phyloP scores from a whole-genome alignment of 2,329 filamentous ascomycete genomes.

The Fusarium secorum region DNA sequence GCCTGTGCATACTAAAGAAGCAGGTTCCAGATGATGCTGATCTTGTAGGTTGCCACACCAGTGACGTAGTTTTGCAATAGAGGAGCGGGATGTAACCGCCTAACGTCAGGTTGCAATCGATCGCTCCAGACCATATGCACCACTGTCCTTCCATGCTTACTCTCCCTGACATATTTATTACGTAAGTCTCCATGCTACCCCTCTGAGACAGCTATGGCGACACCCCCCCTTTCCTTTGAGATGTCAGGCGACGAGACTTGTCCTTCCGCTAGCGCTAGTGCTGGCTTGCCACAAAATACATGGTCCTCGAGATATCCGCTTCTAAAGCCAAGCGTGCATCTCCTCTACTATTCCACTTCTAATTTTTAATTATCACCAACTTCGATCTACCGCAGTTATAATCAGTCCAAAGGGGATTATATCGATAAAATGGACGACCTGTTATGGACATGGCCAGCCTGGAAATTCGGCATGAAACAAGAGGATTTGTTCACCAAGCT shows the following conservation, averaged over 20 bases:
- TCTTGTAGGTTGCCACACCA: too few relatives aligned
- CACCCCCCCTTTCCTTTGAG: background rate
- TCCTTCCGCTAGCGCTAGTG: background rate
- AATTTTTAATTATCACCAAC: background rate
- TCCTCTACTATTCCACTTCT: background rate
- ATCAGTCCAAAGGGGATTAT: background rate
- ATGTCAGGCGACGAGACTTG: background rate
- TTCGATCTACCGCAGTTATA: background rate
- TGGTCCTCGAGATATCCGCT: background rate
- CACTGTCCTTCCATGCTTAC: too few relatives aligned
- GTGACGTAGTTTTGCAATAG: too few relatives aligned
- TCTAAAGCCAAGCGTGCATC: background rate
- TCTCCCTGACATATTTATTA: too few relatives aligned
- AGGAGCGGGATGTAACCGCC: too few relatives aligned
- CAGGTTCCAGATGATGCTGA: too few relatives aligned
- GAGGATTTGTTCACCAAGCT: constrained; percentile 62
- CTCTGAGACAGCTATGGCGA: too few relatives aligned
- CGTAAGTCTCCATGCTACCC: too few relatives aligned
- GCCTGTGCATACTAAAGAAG: too few relatives aligned
- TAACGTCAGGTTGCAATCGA: too few relatives aligned
- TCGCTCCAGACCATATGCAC: too few relatives aligned
- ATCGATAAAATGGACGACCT: constrained; percentile 58
- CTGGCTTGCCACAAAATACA: background rate
- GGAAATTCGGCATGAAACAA: constrained; percentile 67
- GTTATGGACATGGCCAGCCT: constrained; percentile 60